phyloP scores from a whole-genome alignment of 306 rosid genomes.

The Ceratonia siliqua region DNA sequence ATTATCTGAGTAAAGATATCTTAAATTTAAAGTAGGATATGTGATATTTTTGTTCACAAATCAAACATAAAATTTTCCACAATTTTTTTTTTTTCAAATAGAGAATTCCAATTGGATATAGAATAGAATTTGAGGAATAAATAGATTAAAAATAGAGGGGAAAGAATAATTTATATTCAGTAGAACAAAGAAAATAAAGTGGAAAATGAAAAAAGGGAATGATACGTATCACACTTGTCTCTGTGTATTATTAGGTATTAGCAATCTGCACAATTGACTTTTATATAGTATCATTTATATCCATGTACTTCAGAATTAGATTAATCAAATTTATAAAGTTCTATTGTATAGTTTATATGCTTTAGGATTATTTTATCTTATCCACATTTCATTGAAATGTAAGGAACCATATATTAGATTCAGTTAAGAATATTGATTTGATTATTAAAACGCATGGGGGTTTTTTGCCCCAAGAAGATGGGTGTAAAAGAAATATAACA shows the following conservation, averaged over 20 bases:
- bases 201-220: neutral
- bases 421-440: neutral
- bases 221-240: neutral
- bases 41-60: neutral
- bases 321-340: neutral
- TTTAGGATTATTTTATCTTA: neutral
- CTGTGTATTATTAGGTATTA: too few species aligned
- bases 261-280: neutral
- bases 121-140: neutral
- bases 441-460: neutral
- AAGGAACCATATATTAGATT: neutral
- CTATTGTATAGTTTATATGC: neutral
- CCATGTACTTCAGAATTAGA: neutral
- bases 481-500: neutral
- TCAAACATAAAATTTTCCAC: neutral
- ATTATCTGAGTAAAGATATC: neutral
- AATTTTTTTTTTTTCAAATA: neutral
- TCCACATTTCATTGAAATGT: neutral
- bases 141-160: neutral
- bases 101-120: neutral
- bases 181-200: too few species aligned
- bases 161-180: neutral
- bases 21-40: neutral
- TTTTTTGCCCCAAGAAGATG: neutral
- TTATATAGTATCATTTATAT: neutral